Base-by-base conservation (phyloP, 164 flowering plant species). In the Tetrastigma voinierianum region DNA sequence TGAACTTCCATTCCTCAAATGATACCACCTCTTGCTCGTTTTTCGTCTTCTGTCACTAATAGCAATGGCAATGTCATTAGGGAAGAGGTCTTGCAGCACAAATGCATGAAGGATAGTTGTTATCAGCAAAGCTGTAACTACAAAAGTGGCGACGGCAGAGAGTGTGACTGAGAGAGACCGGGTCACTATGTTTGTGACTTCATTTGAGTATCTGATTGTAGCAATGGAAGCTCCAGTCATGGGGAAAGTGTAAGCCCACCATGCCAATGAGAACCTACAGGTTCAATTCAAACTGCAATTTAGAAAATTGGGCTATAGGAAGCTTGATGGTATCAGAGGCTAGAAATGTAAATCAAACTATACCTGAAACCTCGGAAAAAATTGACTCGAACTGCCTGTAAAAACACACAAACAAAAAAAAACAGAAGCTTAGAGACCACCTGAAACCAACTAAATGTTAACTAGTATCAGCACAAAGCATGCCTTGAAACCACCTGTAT, bases 51-150 rank as follows among this genome's bases (percentile, higher is more conserved):
- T 76, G 4, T 78, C 67, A 53, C 87, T 81, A 46, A 90, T 89
- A 43, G 98, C 98, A 65, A 94, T 91, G 49, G 90, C 88, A 17
- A 88, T 81, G 81, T 94, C 97, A 52, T 91, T 91, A 2, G 96
- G 98, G 74, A 94, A 88, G 57, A 91, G 91, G 78, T 91, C 85
- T 14, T 85, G 70, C 7, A 82, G 80, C 40, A 91, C 82, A 69
- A 94, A 85, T 45, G 90, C 97, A 56, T 90, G 97, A 47, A 86
- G 0, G 55, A 88, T 64, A 3, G 93, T 90, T 24, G 90, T 57
- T 20, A 87, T 67, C 10, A 94, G 86, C 63, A 91, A 72, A 70
- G 75, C 77, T 16, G 84, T 59, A 3, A 90, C 94, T 13, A 76
- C 78, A 19, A 94, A 61, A 13, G 91, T 82, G 10, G 97, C 68